Evolutionary conservation across 345 rosid species (phyloP).

Genomic region (Psidium friedrichsthalianum): DNA sequence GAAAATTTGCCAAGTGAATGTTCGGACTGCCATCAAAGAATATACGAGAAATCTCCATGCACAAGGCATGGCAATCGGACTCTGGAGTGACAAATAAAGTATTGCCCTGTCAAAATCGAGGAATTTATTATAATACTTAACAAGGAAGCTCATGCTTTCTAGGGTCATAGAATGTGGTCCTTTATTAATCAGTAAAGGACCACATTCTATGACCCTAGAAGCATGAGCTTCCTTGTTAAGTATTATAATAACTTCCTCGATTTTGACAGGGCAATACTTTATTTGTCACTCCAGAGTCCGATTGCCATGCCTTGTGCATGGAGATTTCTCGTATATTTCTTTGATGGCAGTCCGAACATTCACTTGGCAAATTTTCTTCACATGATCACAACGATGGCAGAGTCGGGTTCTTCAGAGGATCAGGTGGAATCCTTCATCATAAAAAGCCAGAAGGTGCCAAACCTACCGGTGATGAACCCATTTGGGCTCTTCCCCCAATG

Average conservation of each 20-base stretch:
- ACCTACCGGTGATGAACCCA: conserved; percentile 55
- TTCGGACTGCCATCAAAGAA: conserved; percentile 61
- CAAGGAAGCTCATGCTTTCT: neutral
- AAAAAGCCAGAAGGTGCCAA: conserved; percentile 62
- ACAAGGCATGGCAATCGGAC: conserved; percentile 58
- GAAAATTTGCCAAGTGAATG: conserved; percentile 77
- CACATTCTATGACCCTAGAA: neutral
- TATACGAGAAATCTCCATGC: conserved; percentile 67
- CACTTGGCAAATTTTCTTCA: conserved; percentile 87
- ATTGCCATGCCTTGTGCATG: conserved; percentile 62
- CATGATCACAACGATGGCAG: conserved; percentile 65
- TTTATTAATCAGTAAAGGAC: neutral
- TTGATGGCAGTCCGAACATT: conserved; percentile 54
- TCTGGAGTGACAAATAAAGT: conserved; percentile 44
- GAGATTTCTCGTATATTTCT: conserved; percentile 69
- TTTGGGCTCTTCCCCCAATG: conserved; percentile 43
- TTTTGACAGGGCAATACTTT: conserved; percentile 56
- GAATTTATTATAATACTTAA: neutral
- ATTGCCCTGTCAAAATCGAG: conserved; percentile 42
- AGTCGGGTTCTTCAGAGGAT: conserved; percentile 57
- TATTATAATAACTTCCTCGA: neutral
- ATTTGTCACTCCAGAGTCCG: conserved; percentile 43
- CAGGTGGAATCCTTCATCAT: conserved; percentile 61
- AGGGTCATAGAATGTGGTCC: neutral
- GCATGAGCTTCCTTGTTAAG: neutral